These are phyloP conservation scores for Alternaria hordeiaustralica DNA, from an alignment of 2,329 filamentous ascomycete genomes.

Conservation along the genomic window DNA sequence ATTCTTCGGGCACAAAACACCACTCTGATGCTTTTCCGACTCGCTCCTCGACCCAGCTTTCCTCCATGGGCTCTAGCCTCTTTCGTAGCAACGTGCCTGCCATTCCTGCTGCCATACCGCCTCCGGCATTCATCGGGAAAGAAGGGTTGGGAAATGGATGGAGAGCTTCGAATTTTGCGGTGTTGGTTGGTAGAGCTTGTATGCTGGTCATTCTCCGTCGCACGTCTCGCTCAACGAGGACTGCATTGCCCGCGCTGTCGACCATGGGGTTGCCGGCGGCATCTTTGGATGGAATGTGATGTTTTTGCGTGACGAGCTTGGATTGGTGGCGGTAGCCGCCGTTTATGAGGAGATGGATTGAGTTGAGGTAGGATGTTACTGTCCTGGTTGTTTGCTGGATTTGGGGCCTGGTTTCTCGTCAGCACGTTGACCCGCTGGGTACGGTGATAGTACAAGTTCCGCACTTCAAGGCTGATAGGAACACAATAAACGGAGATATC, in stretches of 20 bases:
- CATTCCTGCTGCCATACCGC: slow-evolving; percentile 24
- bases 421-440: background rate
- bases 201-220: slow-evolving; percentile 12
- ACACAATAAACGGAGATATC: background rate
- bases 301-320: slow-evolving; percentile 12
- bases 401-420: slow-evolving; percentile 18
- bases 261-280: slow-evolving; percentile 19
- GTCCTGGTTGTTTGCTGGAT: slow-evolving; percentile 25
- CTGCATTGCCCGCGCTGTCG: slow-evolving; percentile 9
- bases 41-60: slow-evolving; percentile 39
- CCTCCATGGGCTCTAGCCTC: slow-evolving; percentile 32
- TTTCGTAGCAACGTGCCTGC: slow-evolving; percentile 35
- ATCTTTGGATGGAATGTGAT: slow-evolving; percentile 18
- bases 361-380: slow-evolving; percentile 25
- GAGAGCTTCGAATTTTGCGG: slow-evolving; percentile 21
- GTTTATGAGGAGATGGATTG: slow-evolving; percentile 28
- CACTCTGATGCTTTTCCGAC: slow-evolving; percentile 38
- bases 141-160: slow-evolving; percentile 36
- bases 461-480: background rate
- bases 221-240: slow-evolving; percentile 13
- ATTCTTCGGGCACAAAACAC: slow-evolving; percentile 38
- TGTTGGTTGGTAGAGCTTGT: slow-evolving; percentile 10
- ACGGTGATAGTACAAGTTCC: background rate
- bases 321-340: slow-evolving; percentile 21
- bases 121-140: slow-evolving; percentile 22